phyloP scores from a whole-genome alignment of 192 early-diverging fungal species.

The Haplosporangium gracile region DNA sequence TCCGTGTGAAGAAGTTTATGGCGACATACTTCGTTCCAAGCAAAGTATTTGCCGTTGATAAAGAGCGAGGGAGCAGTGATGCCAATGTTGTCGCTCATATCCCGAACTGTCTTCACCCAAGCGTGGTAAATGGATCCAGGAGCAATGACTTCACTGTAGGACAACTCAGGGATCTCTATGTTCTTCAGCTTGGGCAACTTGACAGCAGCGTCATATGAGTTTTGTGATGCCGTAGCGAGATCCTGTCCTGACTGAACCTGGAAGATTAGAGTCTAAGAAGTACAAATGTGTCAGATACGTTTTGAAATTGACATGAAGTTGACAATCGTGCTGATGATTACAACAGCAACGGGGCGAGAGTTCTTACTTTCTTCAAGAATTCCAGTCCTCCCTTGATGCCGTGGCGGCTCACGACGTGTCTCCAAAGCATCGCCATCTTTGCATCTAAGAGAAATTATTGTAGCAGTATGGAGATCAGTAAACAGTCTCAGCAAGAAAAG shows the following conservation, averaged over 20 bases:
- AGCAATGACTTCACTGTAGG: constrained; percentile 41
- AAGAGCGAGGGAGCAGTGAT: constrained; percentile 63
- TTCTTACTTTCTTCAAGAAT: constrained; percentile 39
- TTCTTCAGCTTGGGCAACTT: constrained; percentile 34
- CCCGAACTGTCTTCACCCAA: constrained; percentile 29
- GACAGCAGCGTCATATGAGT: constrained; percentile 7
- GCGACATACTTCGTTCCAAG: constrained; percentile 65
- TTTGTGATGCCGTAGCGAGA: constrained; percentile 11
- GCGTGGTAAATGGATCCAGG: constrained; percentile 17
- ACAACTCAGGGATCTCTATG: constrained; percentile 31
- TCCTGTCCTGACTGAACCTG: constrained; percentile 32
- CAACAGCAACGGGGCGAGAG: background rate
- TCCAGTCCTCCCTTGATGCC: constrained; percentile 43
- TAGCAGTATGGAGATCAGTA: background rate
- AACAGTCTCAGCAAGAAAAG: constrained; percentile 14
- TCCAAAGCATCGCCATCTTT: constrained; percentile 41
- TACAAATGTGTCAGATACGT: background rate
- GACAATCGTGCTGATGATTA: no score
- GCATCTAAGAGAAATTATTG: constrained; percentile 8
- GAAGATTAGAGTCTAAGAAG: constrained; percentile 23
- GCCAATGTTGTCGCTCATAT: constrained; percentile 23
- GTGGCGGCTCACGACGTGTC: constrained; percentile 38
- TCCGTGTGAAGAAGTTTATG: no score
- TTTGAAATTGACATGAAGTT: background rate
- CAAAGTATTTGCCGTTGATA: constrained; percentile 84